These are phyloP conservation scores for Pholiota microspora DNA, from an alignment of 768 basidiomycete species.

Conservation along the genomic window DNA sequence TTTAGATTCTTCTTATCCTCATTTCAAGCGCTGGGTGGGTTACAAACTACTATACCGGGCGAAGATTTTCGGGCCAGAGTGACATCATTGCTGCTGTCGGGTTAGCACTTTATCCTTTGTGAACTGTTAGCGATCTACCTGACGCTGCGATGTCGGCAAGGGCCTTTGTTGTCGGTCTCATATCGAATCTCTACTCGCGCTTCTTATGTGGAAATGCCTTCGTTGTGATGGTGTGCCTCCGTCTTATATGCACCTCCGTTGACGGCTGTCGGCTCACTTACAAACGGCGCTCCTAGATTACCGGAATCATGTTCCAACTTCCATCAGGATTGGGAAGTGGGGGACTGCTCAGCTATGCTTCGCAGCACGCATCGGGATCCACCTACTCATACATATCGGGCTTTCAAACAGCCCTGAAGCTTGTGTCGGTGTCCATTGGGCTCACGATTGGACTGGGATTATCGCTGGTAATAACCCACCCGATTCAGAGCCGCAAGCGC, in stretches of 20 bases:
- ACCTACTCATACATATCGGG: conserved; percentile 61
- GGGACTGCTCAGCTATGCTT: conserved; percentile 72
- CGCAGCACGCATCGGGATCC: conserved; percentile 49
- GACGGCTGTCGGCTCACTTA: neutral
- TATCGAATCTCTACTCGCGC: conserved; percentile 76
- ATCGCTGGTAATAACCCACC: conserved; percentile 64
- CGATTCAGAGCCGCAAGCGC: conserved; percentile 54
- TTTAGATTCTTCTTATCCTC: conserved; percentile 46
- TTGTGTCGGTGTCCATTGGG: conserved; percentile 76
- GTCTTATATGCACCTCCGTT: neutral
- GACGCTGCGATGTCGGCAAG: conserved; percentile 21
- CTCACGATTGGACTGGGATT: conserved; percentile 80
- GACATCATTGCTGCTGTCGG: conserved; percentile 82
- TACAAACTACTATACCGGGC: conserved; percentile 69
- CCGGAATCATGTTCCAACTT: conserved; percentile 82
- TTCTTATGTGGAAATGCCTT: conserved; percentile 75
- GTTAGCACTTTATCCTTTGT: conserved; percentile 26
- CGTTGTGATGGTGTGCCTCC: conserved; percentile 66
- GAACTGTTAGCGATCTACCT: conserved; percentile 4
- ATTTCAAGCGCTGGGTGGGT: conserved; percentile 76
- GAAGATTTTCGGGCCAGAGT: conserved; percentile 60
- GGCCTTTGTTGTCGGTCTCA: conserved; percentile 77
- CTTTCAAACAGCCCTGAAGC: conserved; percentile 72
- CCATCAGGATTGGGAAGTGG: conserved; percentile 81
- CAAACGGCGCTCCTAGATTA: conserved; percentile 39